Evolutionary conservation across 2,329 filamentous ascomycete genomes (phyloP).

Genomic region (Botryotinia calthae): DNA sequence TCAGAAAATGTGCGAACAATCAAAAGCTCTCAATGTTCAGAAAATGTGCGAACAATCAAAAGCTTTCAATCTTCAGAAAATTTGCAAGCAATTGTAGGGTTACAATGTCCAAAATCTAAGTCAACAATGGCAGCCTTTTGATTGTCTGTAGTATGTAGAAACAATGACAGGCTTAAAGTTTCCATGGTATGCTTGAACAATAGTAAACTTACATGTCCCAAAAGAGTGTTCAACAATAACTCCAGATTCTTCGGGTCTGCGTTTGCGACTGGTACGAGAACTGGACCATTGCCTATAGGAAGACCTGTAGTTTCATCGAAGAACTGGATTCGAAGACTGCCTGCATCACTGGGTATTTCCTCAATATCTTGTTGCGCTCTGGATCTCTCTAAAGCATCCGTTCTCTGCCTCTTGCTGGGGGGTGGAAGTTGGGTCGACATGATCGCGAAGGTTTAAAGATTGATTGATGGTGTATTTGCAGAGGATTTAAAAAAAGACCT

Average conservation of each 20-base stretch:
- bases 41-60: too few species aligned
- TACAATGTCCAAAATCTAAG: not conserved
- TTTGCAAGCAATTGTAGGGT: not conserved
- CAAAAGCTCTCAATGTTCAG: not conserved
- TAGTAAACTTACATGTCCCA: slow-evolving; percentile 61
- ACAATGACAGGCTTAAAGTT: not conserved
- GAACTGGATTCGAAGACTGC: slow-evolving; percentile 83
- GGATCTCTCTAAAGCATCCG: slow-evolving; percentile 68
- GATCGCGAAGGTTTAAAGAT: not conserved
- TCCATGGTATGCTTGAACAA: not conserved
- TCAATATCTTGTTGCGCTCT: slow-evolving; percentile 73
- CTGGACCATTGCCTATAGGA: slow-evolving; percentile 58
- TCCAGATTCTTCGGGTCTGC: slow-evolving; percentile 88
- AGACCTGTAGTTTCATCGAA: slow-evolving; percentile 77
- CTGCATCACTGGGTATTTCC: slow-evolving; percentile 64
- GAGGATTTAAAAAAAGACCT: not conserved
- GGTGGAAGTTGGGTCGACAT: slow-evolving; percentile 86
- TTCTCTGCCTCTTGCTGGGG: slow-evolving; percentile 82
- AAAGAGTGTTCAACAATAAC: slow-evolving; percentile 77
- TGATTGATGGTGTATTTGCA: not conserved
- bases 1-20: fast-evolving
- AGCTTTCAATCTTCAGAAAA: too few species aligned
- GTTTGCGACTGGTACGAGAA: slow-evolving; percentile 76
- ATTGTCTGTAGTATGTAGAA: not conserved
- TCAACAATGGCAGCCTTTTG: not conserved